phyloP scores from a whole-genome alignment of 768 basidiomycete genomes.

The Serpula lacrymans region DNA sequence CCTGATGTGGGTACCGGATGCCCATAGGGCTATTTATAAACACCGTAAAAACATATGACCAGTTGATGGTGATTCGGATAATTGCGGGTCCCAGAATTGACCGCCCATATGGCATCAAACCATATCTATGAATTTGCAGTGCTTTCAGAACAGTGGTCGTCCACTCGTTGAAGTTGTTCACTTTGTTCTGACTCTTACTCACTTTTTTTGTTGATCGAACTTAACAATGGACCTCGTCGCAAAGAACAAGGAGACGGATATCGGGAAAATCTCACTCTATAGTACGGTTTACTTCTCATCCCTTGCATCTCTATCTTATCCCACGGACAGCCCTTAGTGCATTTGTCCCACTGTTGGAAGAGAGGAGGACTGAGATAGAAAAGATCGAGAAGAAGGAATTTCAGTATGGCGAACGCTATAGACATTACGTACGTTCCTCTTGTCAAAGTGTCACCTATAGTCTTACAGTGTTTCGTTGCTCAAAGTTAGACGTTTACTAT shows the following conservation, averaged over 20 bases:
- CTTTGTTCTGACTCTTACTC: too few relatives aligned
- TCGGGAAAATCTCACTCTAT: slow-evolving; percentile 28
- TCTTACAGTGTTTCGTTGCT: neutral
- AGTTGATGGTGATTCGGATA: too few relatives aligned
- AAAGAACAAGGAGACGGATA: slow-evolving; percentile 25
- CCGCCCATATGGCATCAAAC: too few relatives aligned
- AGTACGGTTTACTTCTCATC: slow-evolving; percentile 25
- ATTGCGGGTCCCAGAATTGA: too few relatives aligned
- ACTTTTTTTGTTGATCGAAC: too few relatives aligned
- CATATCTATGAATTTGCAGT: too few relatives aligned
- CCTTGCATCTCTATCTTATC: slow-evolving; percentile 2
- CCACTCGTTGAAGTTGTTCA: too few relatives aligned
- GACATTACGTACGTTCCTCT: slow-evolving; percentile 33
- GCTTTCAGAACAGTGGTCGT: too few relatives aligned
- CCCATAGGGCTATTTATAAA: too few relatives aligned
- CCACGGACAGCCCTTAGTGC: slow-evolving; percentile 40
- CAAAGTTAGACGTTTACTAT: slow-evolving; percentile 67
- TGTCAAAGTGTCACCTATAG: neutral
- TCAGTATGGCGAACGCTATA: slow-evolving; percentile 44
- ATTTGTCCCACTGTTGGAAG: slow-evolving; percentile 49
- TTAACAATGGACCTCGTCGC: slow-evolving; percentile 39
- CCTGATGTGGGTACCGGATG: too few relatives aligned
- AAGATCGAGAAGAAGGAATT: slow-evolving; percentile 51
- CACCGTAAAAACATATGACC: too few relatives aligned
- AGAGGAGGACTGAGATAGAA: slow-evolving; percentile 43